phyloP scores from a whole-genome alignment of 768 basidiomycete genomes.

The Psilocybe cubensis region DNA sequence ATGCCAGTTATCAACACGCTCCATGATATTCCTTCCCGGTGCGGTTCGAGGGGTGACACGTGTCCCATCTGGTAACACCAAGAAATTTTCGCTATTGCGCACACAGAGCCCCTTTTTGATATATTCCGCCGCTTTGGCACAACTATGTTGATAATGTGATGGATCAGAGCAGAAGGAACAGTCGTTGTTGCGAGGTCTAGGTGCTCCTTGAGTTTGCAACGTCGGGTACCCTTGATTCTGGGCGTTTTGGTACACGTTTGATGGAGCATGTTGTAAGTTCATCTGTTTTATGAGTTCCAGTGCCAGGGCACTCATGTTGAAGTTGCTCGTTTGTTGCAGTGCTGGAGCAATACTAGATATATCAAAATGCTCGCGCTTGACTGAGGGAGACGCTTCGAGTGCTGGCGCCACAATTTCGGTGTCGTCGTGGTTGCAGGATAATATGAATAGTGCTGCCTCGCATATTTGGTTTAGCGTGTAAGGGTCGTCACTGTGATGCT shows the following conservation, averaged over 20 bases:
- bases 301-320: neutral
- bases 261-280: neutral
- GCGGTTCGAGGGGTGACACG: neutral
- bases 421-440: slow-evolving; percentile 7
- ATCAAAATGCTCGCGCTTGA: neutral
- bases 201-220: neutral
- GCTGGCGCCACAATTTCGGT: neutral
- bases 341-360: neutral
- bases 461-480: slow-evolving; percentile 4
- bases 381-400: neutral
- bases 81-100: slow-evolving; percentile 1
- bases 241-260: neutral
- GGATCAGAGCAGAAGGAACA: slow-evolving; percentile 15
- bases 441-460: slow-evolving; percentile 3
- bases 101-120: slow-evolving; percentile 8
- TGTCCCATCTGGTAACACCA: slow-evolving; percentile 6
- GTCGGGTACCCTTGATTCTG: neutral
- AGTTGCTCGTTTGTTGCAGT: neutral
- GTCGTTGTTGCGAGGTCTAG: neutral
- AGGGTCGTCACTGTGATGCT: slow-evolving; percentile 10
- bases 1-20: slow-evolving; percentile 17
- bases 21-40: slow-evolving; percentile 11
- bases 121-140: slow-evolving; percentile 3
- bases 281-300: slow-evolving; percentile 1
- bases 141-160: slow-evolving; percentile 3